These are phyloP conservation scores for Dipodascopsis uninucleata DNA, from an alignment of 805 yeast genomes.

Conservation along the genomic window DNA sequence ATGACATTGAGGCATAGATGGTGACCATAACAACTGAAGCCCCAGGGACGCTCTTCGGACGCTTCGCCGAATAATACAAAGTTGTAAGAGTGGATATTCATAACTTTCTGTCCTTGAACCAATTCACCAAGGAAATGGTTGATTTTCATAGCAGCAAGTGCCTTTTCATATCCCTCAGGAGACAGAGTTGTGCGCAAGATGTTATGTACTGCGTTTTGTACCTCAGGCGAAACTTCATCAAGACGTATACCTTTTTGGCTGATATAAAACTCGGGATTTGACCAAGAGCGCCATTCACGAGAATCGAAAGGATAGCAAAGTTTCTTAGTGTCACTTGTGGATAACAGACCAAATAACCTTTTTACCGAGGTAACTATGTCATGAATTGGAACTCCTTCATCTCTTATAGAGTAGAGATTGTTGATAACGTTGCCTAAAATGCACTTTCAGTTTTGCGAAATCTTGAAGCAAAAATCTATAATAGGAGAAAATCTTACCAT, in stretches of 20 bases:
- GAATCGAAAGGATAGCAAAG: conserved; percentile 4
- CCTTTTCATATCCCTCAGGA: conserved; percentile 6
- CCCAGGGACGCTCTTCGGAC: conserved; percentile 4
- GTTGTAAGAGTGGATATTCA: conserved; percentile 8
- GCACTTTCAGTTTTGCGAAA: background rate
- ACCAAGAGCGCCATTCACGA: conserved; percentile 10
- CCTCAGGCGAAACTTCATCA: background rate
- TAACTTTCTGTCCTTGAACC: background rate
- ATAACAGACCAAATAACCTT: background rate
- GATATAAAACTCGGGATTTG: conserved; percentile 3
- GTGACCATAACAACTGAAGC: conserved; percentile 6
- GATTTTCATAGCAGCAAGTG: conserved; percentile 4
- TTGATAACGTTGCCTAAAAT: background rate
- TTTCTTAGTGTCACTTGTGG: background rate
- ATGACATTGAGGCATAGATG: conserved; percentile 9
- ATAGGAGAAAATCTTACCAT: too few species aligned
- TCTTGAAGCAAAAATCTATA: background rate
- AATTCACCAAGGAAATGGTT: conserved; percentile 5
- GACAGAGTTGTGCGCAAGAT: conserved; percentile 3
- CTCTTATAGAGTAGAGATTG: background rate
- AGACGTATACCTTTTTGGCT: conserved; percentile 6
- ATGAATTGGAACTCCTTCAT: conserved; percentile 1
- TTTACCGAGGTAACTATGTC: conserved; percentile 1
- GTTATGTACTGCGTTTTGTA: background rate
- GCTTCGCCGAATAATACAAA: conserved; percentile 8